phyloP scores from a whole-genome alignment of 2,329 filamentous ascomycete genomes.

The Apiospora aurea region DNA sequence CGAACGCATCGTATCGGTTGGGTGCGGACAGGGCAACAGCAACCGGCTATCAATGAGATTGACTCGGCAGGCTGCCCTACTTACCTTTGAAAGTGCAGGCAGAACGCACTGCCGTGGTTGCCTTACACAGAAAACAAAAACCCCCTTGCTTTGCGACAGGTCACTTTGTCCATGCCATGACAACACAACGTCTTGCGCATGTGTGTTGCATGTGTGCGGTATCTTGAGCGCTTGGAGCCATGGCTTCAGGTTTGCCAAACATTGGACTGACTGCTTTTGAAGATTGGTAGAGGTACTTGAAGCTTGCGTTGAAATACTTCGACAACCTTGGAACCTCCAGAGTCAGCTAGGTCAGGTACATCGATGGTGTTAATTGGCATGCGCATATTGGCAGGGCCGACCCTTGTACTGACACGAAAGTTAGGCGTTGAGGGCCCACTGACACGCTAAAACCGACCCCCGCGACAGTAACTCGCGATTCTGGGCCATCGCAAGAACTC shows the following conservation, averaged over 20 bases:
- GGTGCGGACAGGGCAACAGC: background rate
- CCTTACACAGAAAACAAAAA: background rate
- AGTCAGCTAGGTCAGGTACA: background rate
- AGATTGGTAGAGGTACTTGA: background rate
- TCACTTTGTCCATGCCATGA: background rate
- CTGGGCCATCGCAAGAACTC: slow-evolving; percentile 2
- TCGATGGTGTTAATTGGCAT: background rate
- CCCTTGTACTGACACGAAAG: background rate
- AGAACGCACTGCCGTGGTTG: background rate
- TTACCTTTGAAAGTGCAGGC: too few relatives aligned
- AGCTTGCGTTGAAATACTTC: background rate
- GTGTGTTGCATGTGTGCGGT: background rate
- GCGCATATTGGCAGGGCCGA: background rate
- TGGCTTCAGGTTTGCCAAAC: background rate
- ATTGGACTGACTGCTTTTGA: too few relatives aligned
- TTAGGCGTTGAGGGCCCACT: background rate
- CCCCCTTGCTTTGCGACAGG: background rate
- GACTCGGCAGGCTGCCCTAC: background rate
- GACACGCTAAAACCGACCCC: slow-evolving; percentile 3
- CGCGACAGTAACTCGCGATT: slow-evolving; percentile 5
- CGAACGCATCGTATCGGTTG: background rate
- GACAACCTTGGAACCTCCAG: background rate
- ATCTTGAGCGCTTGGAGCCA: background rate
- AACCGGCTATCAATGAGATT: background rate
- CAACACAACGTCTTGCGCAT: background rate